These are phyloP conservation scores for Tetramitus jugosus DNA, from an alignment of 208 protist genomes.

Conservation along the genomic window DNA sequence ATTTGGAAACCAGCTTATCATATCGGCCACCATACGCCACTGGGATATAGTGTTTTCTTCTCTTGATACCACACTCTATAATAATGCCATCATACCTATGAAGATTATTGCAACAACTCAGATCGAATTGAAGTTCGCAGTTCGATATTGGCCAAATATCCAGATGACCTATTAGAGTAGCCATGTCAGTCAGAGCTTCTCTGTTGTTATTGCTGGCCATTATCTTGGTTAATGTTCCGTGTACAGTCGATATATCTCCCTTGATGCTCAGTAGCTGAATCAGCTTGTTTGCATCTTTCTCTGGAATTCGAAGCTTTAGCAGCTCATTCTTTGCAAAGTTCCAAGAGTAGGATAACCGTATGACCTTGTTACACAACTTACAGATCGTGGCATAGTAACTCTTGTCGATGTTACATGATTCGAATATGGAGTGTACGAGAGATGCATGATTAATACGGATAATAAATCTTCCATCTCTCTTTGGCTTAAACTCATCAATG, in stretches of 20 bases:
- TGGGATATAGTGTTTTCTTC: not conserved
- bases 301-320: not conserved
- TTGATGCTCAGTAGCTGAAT: not conserved
- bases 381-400: not conserved
- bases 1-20: not conserved
- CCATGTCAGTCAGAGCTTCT: not conserved
- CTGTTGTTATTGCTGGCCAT: not conserved
- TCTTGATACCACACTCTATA: not conserved
- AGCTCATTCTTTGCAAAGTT: not conserved
- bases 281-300: not conserved
- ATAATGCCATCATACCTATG: constrained; percentile 9
- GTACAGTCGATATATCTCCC: not conserved
- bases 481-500: not conserved
- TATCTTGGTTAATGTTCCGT: not conserved
- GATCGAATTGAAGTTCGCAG: not conserved
- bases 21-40: constrained; percentile 3
- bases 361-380: not conserved
- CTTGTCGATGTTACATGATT: not conserved
- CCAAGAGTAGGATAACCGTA: not conserved
- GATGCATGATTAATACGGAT: constrained; percentile 3
- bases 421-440: not conserved
- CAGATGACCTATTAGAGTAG: not conserved
- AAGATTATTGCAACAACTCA: not conserved
- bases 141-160: not conserved
- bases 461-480: not conserved